phyloP scores from a whole-genome alignment of 164 flowering plant species.

The Litsea cubeba region DNA sequence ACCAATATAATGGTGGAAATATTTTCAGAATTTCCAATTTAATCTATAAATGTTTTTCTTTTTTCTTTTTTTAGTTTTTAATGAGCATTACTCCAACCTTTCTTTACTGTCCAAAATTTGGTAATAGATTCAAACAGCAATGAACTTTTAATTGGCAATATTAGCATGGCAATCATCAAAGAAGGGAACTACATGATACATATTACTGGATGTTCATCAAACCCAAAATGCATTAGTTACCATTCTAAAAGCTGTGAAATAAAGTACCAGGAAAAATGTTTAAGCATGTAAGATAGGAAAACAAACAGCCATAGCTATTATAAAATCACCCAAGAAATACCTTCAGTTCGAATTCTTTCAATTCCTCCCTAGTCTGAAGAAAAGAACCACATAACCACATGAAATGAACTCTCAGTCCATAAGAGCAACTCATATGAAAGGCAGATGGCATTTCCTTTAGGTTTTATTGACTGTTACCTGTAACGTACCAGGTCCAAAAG shows the following conservation, averaged over 20 bases:
- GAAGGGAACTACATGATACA: neutral
- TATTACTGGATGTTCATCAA: neutral
- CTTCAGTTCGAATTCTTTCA: constrained; percentile 44
- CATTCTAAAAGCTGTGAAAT: neutral
- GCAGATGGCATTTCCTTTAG: neutral
- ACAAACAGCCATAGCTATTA: neutral
- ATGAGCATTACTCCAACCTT: too few relatives aligned
- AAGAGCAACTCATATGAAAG: neutral
- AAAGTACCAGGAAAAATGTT: neutral
- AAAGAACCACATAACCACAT: neutral
- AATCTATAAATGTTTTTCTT: too few relatives aligned
- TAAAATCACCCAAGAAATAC: constrained; percentile 16
- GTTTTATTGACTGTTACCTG: constrained; percentile 27
- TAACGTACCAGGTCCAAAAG: constrained; percentile 35
- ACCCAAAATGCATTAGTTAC: neutral
- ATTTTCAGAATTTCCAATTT: too few relatives aligned
- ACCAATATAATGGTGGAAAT: neutral
- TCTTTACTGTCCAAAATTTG: neutral
- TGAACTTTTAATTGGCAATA: neutral
- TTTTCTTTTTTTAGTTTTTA: neutral
- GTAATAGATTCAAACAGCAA: neutral
- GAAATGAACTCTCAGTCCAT: neutral
- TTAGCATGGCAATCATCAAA: neutral
- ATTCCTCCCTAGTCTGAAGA: constrained; percentile 37
- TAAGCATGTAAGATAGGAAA: too few relatives aligned